Percentiles rank a stretch among this genome's conserved stretches.
phyloP scores from a whole-genome alignment of 2,329 filamentous ascomycete genomes.

The Thielaviopsis populi region DNA sequence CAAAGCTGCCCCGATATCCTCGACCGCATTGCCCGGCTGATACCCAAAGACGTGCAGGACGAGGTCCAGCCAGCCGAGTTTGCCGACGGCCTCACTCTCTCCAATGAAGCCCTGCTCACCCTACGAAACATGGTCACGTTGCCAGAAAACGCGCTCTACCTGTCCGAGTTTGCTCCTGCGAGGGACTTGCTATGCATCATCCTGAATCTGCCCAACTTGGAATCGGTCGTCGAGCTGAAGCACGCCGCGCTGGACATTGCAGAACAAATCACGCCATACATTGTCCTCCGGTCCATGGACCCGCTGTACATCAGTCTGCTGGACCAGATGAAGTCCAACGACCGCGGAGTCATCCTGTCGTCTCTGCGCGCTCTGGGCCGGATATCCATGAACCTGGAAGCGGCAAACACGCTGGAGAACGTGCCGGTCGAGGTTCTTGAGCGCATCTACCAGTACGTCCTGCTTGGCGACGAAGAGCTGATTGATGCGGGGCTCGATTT shows the following conservation, averaged over 20 bases:
- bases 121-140: constrained; percentile 94
- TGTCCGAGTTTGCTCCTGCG: constrained; percentile 58
- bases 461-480: constrained; percentile 81
- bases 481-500: constrained; percentile 83
- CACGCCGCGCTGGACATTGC: constrained; percentile 85
- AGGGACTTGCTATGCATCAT: constrained; percentile 74
- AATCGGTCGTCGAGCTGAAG: constrained; percentile 67
- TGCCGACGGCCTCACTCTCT: constrained; percentile 53
- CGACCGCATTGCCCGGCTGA: constrained; percentile 52
- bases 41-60: constrained; percentile 44
- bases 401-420: constrained; percentile 59
- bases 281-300: constrained; percentile 55
- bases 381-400: constrained; percentile 74
- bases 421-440: constrained; percentile 52
- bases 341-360: constrained; percentile 70
- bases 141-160: constrained; percentile 70
- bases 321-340: constrained; percentile 46
- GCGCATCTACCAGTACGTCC: constrained; percentile 55
- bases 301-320: constrained; percentile 67
- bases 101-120: constrained; percentile 77
- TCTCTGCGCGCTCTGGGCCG: constrained; percentile 68
- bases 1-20: constrained; percentile 41
- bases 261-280: constrained; percentile 74
- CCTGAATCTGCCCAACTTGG: constrained; percentile 57
- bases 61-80: constrained; percentile 60